Conservation (phyloP, 2,329 filamentous ascomycete genomes). For the Colletotrichum sp. region DNA sequence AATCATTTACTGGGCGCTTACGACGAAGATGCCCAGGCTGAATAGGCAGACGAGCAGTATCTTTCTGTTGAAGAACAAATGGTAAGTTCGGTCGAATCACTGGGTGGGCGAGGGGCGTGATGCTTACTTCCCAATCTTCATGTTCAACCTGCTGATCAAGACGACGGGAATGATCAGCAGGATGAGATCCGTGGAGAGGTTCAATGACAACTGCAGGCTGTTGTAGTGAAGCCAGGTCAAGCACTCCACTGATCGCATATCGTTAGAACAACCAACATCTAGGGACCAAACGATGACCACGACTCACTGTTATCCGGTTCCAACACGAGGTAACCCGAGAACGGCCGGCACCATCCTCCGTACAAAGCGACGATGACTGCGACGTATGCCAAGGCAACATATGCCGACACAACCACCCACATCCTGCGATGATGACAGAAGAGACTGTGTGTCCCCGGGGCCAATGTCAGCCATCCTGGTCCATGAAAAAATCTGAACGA, state of each 20-base stretch:
- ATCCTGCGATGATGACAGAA: slow-evolving; percentile 1
- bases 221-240: slow-evolving; percentile 16
- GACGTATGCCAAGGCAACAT: slow-evolving; percentile 1
- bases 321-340: slow-evolving; percentile 12
- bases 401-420: neutral
- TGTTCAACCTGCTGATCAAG: slow-evolving; percentile 4
- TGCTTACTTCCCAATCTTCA: slow-evolving; percentile 9
- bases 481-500: neutral
- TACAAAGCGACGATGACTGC: slow-evolving; percentile 11
- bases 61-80: neutral
- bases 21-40: slow-evolving; percentile 13
- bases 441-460: neutral
- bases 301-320: neutral
- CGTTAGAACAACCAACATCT: neutral
- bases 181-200: slow-evolving; percentile 16
- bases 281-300: no score
- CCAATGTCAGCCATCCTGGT: neutral
- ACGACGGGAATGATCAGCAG: slow-evolving; percentile 5
- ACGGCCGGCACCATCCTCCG: slow-evolving; percentile 16
- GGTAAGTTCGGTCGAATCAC: neutral
- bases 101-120: rapidly evolving
- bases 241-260: neutral
- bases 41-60: slow-evolving; percentile 10
- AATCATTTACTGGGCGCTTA: neutral
- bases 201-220: slow-evolving; percentile 11